Base-by-base conservation (phyloP, 306 rosid species). In the Oxytropis ochrocephala region DNA sequence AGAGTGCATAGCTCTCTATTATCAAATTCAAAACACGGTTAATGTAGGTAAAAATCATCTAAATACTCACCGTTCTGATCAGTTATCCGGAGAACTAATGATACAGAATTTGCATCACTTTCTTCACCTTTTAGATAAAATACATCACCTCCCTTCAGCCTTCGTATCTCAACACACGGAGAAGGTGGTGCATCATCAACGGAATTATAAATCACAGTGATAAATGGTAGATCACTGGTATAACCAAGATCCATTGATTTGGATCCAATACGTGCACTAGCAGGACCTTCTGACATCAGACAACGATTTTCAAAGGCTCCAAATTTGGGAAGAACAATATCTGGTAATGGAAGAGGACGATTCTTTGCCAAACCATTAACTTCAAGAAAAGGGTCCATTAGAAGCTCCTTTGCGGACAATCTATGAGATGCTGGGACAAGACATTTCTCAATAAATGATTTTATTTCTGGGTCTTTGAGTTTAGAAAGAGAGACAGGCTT, bases 321-420 rank as follows among this genome's bases (percentile, higher is more conserved):
- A 1, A 18, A 18, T 61, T 61, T 61, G 6, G 67, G 67, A 16
- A 61, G 49, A 61, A 61, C 67, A 6, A 61, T 61, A 61, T 61
- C 67, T 38, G 67, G 67, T 39, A 61, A 61, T 11, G 67, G 67
- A 61, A 61, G 67, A 61, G 50, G 67, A 7, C 67, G 67, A 3
- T 19, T 61, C 18, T 18, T 61, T 39, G 11, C 4, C n/a, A 49
- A 61, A 61, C 12, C 49, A 11, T 61, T 61, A 49, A 39, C 67
- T 61, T 18, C 17, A 39, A 61, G 67, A 58, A 78, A 66, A 65
- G 82, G 78, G 50, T 78, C 82, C 35, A 13, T 58, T 36, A 78
- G 47, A 72, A 78, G 82, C 70, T 72, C 75, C 65, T 58, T 72
- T 18, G 82, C 78, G 8, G 82, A 66, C 35, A 66, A 65, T 66